Conservation (phyloP, 768 basidiomycete genomes). For the Lentinula edodes region DNA sequence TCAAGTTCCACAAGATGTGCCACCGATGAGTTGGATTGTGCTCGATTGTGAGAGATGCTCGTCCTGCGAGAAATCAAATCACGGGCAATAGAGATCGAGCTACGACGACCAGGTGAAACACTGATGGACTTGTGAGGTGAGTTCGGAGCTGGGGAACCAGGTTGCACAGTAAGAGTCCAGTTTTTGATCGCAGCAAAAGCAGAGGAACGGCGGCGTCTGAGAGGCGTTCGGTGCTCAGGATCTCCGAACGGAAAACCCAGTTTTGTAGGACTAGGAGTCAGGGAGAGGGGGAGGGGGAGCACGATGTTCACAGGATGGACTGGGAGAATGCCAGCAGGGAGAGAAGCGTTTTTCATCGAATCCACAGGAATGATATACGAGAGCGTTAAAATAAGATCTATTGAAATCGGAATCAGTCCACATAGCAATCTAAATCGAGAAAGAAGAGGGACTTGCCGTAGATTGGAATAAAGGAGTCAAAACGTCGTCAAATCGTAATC, state of each 20-base stretch:
- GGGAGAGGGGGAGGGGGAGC: background rate
- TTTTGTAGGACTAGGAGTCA: background rate
- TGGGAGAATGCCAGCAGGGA: background rate
- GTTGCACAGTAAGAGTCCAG: constrained; percentile 65
- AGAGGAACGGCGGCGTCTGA: constrained; percentile 30
- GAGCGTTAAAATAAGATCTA: background rate
- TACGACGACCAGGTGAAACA: background rate
- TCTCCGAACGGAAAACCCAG: background rate
- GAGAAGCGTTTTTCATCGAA: constrained; percentile 1
- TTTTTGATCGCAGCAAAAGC: constrained; percentile 37
- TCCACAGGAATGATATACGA: background rate
- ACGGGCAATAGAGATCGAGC: background rate
- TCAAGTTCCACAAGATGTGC: constrained; percentile 30
- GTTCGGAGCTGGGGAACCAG: constrained; percentile 54
- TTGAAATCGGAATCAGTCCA: background rate
- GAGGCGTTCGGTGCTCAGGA: constrained; percentile 3
- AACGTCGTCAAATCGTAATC: background rate
- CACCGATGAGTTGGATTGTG: constrained; percentile 36
- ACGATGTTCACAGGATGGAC: background rate
- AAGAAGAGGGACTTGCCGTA: constrained; percentile 4
- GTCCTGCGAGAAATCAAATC: constrained; percentile 15
- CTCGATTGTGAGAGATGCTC: constrained; percentile 27
- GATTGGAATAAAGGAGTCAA: background rate
- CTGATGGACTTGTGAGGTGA: constrained; percentile 17
- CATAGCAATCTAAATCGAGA: background rate